Conservation (phyloP, 2,329 filamentous ascomycete genomes). For the Salinomyces thailandicus region DNA sequence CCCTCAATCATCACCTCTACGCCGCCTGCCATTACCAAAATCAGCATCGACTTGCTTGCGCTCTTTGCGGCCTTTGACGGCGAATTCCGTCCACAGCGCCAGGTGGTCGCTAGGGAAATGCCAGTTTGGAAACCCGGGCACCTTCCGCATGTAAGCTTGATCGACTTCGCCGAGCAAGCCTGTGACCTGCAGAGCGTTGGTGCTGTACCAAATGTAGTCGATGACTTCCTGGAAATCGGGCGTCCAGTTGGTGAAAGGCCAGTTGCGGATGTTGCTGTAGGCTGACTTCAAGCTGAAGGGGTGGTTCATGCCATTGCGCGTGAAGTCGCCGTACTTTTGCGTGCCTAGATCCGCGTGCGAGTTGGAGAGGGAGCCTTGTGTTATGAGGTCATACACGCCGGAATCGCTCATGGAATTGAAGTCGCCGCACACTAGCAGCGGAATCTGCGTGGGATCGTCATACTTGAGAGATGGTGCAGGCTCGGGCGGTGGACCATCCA, state of each 20-base stretch:
- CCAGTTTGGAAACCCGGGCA: slow-evolving; percentile 87
- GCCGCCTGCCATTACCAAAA: slow-evolving; percentile 15
- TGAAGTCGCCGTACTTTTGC: slow-evolving; percentile 87
- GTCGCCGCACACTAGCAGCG: slow-evolving; percentile 83
- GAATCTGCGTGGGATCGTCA: slow-evolving; percentile 73
- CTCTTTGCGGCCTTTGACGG: slow-evolving; percentile 78
- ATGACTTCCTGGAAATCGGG: slow-evolving; percentile 86
- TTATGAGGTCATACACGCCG: slow-evolving; percentile 82
- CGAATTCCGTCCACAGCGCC: slow-evolving; percentile 79
- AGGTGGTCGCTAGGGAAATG: slow-evolving; percentile 92
- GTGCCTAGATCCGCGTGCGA: slow-evolving; percentile 70
- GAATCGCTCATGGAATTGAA: slow-evolving; percentile 87
- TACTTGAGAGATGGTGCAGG: slow-evolving; percentile 81
- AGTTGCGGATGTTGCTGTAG: slow-evolving; percentile 73
- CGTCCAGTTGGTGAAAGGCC: slow-evolving; percentile 94
- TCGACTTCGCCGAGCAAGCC: slow-evolving; percentile 80
- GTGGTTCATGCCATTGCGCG: slow-evolving; percentile 81
- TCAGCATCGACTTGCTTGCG: slow-evolving; percentile 27
- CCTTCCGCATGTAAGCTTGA: slow-evolving; percentile 68
- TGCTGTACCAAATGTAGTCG: slow-evolving; percentile 97
- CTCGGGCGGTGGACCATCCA: slow-evolving; percentile 39
- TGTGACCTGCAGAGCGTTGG: slow-evolving; percentile 75
- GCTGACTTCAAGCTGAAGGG: slow-evolving; percentile 88
- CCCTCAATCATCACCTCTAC: neutral
- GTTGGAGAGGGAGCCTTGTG: slow-evolving; percentile 64